These are phyloP conservation scores for Acacia crassicarpa DNA, from an alignment of 306 rosid species.

Conservation along the genomic window DNA sequence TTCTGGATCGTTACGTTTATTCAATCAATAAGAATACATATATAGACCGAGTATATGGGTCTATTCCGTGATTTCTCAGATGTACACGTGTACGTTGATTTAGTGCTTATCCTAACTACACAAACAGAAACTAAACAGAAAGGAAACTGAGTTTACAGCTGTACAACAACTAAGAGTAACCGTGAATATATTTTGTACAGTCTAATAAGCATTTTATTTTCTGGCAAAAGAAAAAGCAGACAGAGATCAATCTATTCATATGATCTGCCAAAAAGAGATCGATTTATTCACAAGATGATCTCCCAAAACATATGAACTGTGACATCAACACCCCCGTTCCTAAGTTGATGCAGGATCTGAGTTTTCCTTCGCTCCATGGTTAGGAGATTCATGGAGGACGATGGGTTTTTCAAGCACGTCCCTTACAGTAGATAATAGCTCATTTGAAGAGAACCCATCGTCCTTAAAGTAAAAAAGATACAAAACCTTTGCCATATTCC, in stretches of 20 bases:
- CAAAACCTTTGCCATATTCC: conserved; percentile 70
- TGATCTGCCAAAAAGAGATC: neutral
- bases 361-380: conserved; percentile 8
- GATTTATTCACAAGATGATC: neutral
- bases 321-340: conserved; percentile 10
- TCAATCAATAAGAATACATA: no score
- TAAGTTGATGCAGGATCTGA: neutral
- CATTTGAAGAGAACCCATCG: conserved; percentile 73
- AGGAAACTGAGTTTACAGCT: no score
- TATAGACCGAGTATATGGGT: no score
- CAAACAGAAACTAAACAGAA: no score
- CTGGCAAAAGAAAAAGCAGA: neutral
- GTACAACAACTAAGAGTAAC: no score
- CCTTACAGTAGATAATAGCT: conserved; percentile 52
- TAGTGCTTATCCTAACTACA: no score
- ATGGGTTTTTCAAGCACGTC: conserved; percentile 61
- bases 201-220: neutral
- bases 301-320: neutral
- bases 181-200: no score
- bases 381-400: conserved; percentile 32
- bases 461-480: conserved; percentile 68
- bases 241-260: neutral
- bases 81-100: no score
- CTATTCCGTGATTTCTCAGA: no score
- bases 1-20: no score